Percentiles rank a stretch among this genome's conserved stretches.
Conservation (phyloP, 495 filamentous ascomycete genomes). For the Penicillium alfredii region DNA sequence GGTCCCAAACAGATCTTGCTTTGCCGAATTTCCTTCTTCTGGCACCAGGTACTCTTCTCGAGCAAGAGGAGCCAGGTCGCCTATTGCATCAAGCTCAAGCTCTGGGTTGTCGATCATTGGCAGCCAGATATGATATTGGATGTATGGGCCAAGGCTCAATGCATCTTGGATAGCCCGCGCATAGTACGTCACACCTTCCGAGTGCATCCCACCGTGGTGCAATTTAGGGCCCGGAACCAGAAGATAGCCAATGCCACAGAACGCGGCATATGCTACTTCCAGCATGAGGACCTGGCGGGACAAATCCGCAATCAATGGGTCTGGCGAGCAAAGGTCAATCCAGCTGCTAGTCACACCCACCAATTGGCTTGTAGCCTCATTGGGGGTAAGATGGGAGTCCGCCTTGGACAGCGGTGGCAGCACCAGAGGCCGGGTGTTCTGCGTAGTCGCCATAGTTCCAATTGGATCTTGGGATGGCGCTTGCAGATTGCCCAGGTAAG, state of each 20-base stretch:
- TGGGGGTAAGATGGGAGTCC: conserved; percentile 71
- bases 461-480: conserved; percentile 24
- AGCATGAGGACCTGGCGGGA: conserved; percentile 84
- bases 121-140: conserved; percentile 74
- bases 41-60: conserved; percentile 44
- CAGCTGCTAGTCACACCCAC: conserved; percentile 73
- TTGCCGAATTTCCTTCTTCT: conserved; percentile 21
- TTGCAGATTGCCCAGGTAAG: conserved; percentile 42
- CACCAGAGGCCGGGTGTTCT: conserved; percentile 43
- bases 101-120: conserved; percentile 64
- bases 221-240: conserved; percentile 69
- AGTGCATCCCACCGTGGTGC: conserved; percentile 39
- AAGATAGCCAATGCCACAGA: conserved; percentile 81
- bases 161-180: conserved; percentile 80
- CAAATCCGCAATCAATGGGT: conserved; percentile 73
- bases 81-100: conserved; percentile 48
- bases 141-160: conserved; percentile 62
- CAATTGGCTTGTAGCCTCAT: conserved; percentile 62
- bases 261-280: conserved; percentile 90
- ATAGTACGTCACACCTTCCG: conserved; percentile 59
- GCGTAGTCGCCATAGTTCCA: conserved; percentile 32
- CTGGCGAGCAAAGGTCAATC: conserved; percentile 82
- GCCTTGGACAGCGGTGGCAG: conserved; percentile 64
- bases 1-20: conserved; percentile 61
- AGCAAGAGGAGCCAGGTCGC: conserved; percentile 53